A percentile compares a stretch with the other conserved stretches of the same genome.
Conservation (phyloP, 2,329 filamentous ascomycete genomes). For the Diplodia scrobiculata region DNA sequence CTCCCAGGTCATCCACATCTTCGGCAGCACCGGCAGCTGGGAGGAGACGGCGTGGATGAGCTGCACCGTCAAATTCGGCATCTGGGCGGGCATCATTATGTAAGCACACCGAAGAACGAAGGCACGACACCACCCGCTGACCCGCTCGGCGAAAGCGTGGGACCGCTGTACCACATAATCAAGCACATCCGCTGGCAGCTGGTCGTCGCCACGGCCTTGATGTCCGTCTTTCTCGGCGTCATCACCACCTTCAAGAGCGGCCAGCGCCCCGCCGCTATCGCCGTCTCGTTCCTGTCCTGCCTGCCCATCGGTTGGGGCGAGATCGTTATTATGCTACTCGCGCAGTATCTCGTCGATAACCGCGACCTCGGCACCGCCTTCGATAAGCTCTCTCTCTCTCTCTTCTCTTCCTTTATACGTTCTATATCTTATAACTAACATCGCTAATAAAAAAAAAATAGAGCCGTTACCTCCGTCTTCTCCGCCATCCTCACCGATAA, state of each 20-base stretch:
- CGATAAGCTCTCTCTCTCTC: no score
- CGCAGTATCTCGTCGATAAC: conserved; percentile 32
- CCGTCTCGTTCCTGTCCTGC: conserved; percentile 31
- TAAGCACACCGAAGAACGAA: no score
- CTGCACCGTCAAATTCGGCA: conserved; percentile 38
- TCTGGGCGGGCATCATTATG: conserved; percentile 38
- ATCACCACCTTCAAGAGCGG: conserved; percentile 33
- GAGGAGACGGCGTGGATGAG: conserved; percentile 37
- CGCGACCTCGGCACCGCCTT: conserved; percentile 32
- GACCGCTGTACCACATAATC: conserved; percentile 36
- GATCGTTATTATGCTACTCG: conserved; percentile 31
- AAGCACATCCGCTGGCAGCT: conserved; percentile 33
- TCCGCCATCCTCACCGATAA: conserved; percentile 36
- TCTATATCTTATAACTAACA: no score
- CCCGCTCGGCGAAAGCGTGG: conserved; percentile 14
- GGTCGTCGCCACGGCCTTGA: conserved; percentile 31
- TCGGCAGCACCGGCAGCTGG: conserved; percentile 32
- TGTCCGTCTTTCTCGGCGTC: conserved; percentile 32
- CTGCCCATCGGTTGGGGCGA: conserved; percentile 33
- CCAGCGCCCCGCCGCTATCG: conserved; percentile 24
- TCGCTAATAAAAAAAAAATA: no score
- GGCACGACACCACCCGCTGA: no score
- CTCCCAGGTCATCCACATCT: conserved; percentile 33
- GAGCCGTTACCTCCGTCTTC: conserved; percentile 33
- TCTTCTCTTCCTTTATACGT: no score